Evolutionary conservation across 352 stramenopile species (phyloP).

Genomic region (Phytophthora hybrid): DNA sequence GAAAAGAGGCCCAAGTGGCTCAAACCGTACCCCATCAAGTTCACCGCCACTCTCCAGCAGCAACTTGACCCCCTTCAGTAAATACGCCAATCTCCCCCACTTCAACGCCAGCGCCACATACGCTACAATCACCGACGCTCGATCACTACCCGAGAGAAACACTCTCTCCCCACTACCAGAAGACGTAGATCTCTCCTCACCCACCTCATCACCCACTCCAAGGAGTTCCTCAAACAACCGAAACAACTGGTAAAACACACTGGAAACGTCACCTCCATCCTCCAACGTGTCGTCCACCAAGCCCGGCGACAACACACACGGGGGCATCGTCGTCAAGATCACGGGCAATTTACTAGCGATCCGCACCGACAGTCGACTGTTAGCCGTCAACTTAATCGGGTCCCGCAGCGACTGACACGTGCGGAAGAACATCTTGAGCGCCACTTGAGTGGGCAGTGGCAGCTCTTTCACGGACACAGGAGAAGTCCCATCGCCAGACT

Average conservation of each 20-base stretch:
- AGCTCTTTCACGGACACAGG: conserved; percentile 54
- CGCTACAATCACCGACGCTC: conserved; percentile 48
- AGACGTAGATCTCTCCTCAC: not conserved
- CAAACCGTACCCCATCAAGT: conserved; percentile 31
- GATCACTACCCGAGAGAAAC: conserved; percentile 36
- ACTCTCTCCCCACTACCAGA: not conserved
- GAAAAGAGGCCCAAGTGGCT: conserved; percentile 46
- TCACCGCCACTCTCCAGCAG: conserved; percentile 42
- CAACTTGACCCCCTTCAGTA: conserved; percentile 53
- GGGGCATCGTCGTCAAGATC: conserved; percentile 62
- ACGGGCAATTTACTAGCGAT: conserved; percentile 64
- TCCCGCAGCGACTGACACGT: conserved; percentile 63
- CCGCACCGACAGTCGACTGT: conserved; percentile 50
- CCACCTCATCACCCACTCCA: conserved; percentile 5
- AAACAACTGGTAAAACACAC: conserved; percentile 69
- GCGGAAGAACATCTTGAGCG: conserved; percentile 77
- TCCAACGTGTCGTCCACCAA: conserved; percentile 33
- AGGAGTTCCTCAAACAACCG: conserved; percentile 54
- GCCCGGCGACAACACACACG: conserved; percentile 64
- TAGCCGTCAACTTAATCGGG: conserved; percentile 25
- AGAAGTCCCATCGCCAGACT: not conserved
- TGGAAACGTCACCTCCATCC: conserved; percentile 28
- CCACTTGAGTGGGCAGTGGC: conserved; percentile 63
- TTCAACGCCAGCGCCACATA: conserved; percentile 79
- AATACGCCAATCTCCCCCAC: conserved; percentile 60